Evolutionary conservation across 2,329 filamentous ascomycete genomes (phyloP), one percentile per base, ranked within the genome.

Genomic region (Pseudonectria buxi): DNA sequence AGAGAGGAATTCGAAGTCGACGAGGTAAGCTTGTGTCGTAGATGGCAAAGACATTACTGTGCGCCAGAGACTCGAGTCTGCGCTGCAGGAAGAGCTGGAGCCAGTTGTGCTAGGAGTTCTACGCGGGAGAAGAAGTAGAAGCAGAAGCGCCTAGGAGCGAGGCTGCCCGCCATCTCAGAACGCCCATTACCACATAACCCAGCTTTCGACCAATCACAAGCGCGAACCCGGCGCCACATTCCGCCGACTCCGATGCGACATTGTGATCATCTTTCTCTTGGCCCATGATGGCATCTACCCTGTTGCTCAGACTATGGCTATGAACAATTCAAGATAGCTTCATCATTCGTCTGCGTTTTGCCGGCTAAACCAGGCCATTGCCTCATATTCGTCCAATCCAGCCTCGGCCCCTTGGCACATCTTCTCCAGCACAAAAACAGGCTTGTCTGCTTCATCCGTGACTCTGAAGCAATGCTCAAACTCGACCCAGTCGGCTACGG

Each of bases 121-220:
- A 22, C 18, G 18, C 18, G 5, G 9, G 18, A 22, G 5, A 22
- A 22, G 18, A 22, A 22, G 18, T 9, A 22, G 18, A 22, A 22
- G 18, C 18, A 22, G 18, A 22, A 22, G 18, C 18, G 18, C 5
- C 18, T 6, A 9, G 46, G 40, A 55, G 44, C 49, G 47, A 54
- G 52, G 49, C 52, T 54, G 52, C 52, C 52, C 52, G 48, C 52
- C 52, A 49, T 52, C 43, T 46, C 40, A 40, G 46, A 40, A 22
- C 18, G 44, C 49, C 47, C 51, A 55, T 54, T 51, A 55, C 48
- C 44, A 54, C 52, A 54, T 53, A 49, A 51, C 18, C 40, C 43
- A 37, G 15, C 32, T 28, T 27, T 37, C 18, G 44, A 30, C 44
- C 45, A 51, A 44, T 45, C 43, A 46, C 24, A 35, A 33, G 24